Conservation (phyloP, 179 eudicot genomes). For the Silene coronaria region DNA sequence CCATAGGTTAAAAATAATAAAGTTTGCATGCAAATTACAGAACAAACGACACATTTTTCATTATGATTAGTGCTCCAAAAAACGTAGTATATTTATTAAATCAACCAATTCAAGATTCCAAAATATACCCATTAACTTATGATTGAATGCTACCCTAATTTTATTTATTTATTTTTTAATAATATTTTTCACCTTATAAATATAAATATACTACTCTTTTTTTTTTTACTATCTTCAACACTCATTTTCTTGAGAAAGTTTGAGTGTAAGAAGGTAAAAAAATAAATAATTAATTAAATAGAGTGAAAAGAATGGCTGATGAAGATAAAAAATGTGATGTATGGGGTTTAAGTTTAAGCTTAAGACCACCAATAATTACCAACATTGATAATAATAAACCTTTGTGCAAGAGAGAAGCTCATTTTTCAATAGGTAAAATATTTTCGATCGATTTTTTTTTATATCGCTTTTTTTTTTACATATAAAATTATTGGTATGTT, state of each 20-base stretch:
- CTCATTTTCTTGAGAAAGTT: not conserved
- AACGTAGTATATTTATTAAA: not conserved
- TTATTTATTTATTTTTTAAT: not conserved
- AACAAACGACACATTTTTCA: conserved; percentile 17
- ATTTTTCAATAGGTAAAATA: conserved; percentile 6
- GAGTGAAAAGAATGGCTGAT: conserved; percentile 25
- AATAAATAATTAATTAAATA: conserved; percentile 4
- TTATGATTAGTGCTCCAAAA: conserved; percentile 17
- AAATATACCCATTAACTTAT: conserved; percentile 19
- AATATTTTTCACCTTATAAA: not conserved
- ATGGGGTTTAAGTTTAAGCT: conserved; percentile 56
- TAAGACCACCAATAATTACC: conserved; percentile 34
- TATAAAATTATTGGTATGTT: not conserved
- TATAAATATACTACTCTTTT: not conserved
- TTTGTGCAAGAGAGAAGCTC: conserved; percentile 18
- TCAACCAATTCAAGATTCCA: not conserved
- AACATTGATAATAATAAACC: conserved; percentile 18
- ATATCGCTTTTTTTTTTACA: not conserved
- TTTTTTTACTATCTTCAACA: not conserved
- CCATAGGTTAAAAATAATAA: not conserved
- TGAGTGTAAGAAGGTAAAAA: not conserved
- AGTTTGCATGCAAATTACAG: conserved; percentile 17
- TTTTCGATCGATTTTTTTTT: not conserved
- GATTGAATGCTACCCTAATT: conserved; percentile 27
- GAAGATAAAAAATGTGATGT: conserved; percentile 35